phyloP scores from a whole-genome alignment of 768 basidiomycete species.

The Hypholoma fasciculare region DNA sequence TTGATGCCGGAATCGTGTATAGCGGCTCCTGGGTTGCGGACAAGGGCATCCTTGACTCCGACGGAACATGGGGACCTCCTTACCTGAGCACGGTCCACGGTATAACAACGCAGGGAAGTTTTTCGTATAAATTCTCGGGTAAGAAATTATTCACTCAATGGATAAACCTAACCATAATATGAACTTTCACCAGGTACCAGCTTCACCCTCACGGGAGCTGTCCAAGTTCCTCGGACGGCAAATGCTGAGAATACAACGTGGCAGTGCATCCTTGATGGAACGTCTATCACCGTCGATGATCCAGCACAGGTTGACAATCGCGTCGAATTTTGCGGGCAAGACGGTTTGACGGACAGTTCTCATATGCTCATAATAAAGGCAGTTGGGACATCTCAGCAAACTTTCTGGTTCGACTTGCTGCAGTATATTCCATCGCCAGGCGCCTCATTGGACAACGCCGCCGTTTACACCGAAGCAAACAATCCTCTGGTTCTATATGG shows the following conservation, averaged over 20 bases:
- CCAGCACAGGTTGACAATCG: conserved; percentile 16
- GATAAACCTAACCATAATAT: not conserved
- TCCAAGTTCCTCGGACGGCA: conserved; percentile 8
- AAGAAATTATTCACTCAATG: not conserved
- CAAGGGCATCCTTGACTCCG: conserved; percentile 9
- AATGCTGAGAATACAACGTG: conserved; percentile 20
- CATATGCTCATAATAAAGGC: conserved; percentile 25
- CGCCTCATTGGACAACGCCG: conserved; percentile 12
- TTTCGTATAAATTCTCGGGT: conserved; percentile 18
- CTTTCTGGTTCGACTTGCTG: conserved; percentile 30
- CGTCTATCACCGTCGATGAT: conserved; percentile 1
- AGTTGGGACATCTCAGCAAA: conserved; percentile 14
- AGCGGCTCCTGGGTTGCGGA: conserved; percentile 15
- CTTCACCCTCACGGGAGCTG: conserved; percentile 21
- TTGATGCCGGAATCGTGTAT: conserved; percentile 21
- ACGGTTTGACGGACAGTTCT: conserved; percentile 14
- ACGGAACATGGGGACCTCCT: conserved; percentile 18
- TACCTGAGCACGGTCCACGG: conserved; percentile 21
- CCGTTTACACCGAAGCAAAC: conserved; percentile 9
- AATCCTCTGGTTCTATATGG: conserved; percentile 23
- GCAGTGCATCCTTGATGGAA: conserved; percentile 27
- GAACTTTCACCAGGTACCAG: conserved; percentile 3
- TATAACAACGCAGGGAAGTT: conserved; percentile 9
- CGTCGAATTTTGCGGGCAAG: conserved; percentile 18
- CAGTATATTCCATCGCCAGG: conserved; percentile 21